These are phyloP conservation scores for Ilyonectria destructans DNA, from an alignment of 2,329 filamentous ascomycete species.

Conservation along the genomic window DNA sequence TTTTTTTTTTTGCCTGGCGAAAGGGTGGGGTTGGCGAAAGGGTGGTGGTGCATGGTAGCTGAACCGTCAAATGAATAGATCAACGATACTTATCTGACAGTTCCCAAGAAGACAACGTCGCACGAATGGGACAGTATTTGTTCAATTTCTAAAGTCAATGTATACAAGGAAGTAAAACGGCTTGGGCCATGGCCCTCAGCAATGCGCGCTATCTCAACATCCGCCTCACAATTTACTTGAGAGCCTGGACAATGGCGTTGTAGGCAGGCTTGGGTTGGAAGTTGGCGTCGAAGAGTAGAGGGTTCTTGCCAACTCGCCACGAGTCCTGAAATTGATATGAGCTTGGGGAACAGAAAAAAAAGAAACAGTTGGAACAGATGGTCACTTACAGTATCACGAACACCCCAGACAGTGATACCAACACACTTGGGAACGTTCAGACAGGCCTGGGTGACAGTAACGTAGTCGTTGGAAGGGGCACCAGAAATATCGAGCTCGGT, in stretches of 20 bases:
- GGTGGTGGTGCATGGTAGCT: no score
- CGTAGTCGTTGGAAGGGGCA: constrained; percentile 71
- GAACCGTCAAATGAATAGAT: no score
- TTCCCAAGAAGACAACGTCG: no score
- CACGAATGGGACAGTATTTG: constrained; percentile 1
- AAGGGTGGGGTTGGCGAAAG: no score
- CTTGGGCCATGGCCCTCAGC: constrained; percentile 3
- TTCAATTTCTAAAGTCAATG: constrained; percentile 6
- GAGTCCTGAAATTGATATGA: constrained; percentile 42
- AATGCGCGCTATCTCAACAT: constrained; percentile 6
- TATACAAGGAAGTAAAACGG: constrained; percentile 4
- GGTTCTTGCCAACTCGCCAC: constrained; percentile 66
- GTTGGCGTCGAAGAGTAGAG: constrained; percentile 69
- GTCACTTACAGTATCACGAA: constrained; percentile 55
- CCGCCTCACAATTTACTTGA: constrained; percentile 4
- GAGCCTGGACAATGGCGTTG: constrained; percentile 51
- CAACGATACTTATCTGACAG: no score
- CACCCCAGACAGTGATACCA: constrained; percentile 77
- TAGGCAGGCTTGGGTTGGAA: constrained; percentile 69
- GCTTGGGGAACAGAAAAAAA: no score
- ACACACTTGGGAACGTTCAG: constrained; percentile 72
- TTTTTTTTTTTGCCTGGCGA: background rate
- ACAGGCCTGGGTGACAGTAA: constrained; percentile 73
- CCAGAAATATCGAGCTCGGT: constrained; percentile 79
- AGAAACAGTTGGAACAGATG: no score